Evolutionary conservation across 345 rosid genomes (phyloP), one percentile per base, ranked within the genome.

Genomic region (Brassica rapa): DNA sequence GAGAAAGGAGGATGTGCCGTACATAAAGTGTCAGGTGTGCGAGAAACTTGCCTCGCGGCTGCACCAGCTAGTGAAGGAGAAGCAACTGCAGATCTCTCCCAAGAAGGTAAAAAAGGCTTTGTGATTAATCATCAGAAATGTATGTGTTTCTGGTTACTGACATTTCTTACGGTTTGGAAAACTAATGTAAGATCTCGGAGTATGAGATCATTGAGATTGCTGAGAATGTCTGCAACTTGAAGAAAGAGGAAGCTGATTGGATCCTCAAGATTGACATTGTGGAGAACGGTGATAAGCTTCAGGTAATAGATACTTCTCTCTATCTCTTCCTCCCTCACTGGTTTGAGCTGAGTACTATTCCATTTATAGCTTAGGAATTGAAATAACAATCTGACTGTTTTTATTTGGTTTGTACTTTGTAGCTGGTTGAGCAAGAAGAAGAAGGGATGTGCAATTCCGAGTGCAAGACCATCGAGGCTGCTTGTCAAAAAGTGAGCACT

Each of bases 201-300:
- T 91, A 81, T 71, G 86, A 95, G 75, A 87, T 95, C 49, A 95
- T 95, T 68, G 98, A 90, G 94, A 93, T 91, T 69, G 88, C 97
- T 51, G 97, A 91, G 88, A 93, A 91, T 80, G 90, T 95, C 7
- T 93, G 99, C 69, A 91, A 95, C 81, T 78, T 93, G 89, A 95
- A 95, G 96, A 93, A 93, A 83, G 92, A 86, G 35, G 99, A 95
- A 88, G 92, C 96, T 82, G 99, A 95, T 82, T 95, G 99, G 99
- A 89, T 95, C 30, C 75, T 91, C 73, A 86, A 83, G 88, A 89
- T 95, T 83, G 99, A 95, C 81, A 81, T 95, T 15, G 93, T 89
- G 1, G 98, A 93, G 80, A 71, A 85, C 78, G 94, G 91, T 46
- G 72, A 90, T 78, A 87, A 78, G 73, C 86, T 93, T 81, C 88